Evolutionary conservation across 306 rosid genomes (phyloP).

Genomic region (Inga oerstediana): DNA sequence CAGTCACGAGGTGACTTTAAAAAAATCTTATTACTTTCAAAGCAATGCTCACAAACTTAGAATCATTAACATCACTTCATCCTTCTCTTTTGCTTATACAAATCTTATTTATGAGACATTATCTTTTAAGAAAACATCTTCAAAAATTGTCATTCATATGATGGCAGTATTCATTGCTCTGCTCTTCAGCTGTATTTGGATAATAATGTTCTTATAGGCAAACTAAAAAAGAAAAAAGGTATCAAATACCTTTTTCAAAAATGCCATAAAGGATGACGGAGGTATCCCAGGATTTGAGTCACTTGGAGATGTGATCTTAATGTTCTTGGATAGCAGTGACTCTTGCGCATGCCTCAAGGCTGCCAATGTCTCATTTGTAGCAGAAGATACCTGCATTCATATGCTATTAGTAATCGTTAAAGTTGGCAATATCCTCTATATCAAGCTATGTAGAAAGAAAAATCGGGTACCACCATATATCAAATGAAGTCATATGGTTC

Average conservation of each 20-base stretch:
- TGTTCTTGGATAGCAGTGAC: conserved; percentile 64
- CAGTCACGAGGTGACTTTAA: conserved; percentile 5
- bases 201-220: background rate
- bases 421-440: conserved; percentile 23
- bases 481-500: background rate
- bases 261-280: conserved; percentile 89
- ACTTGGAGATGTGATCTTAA: conserved; percentile 62
- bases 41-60: conserved; percentile 10
- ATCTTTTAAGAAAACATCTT: conserved; percentile 12
- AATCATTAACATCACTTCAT: background rate
- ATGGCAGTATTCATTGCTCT: background rate
- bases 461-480: background rate
- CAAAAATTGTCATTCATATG: background rate
- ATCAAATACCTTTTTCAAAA: conserved; percentile 64
- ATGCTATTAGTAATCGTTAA: conserved; percentile 25
- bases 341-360: conserved; percentile 78
- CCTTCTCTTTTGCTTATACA: background rate
- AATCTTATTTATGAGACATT: conserved; percentile 11
- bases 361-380: conserved; percentile 58
- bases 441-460: conserved; percentile 6
- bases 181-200: conserved; percentile 22
- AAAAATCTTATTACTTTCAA: background rate
- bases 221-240: background rate
- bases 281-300: conserved; percentile 93
- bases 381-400: conserved; percentile 69